Evolutionary conservation across 2,329 filamentous ascomycete genomes (phyloP), one percentile per base, ranked within the genome.

Genomic region (Exophiala bonariae): DNA sequence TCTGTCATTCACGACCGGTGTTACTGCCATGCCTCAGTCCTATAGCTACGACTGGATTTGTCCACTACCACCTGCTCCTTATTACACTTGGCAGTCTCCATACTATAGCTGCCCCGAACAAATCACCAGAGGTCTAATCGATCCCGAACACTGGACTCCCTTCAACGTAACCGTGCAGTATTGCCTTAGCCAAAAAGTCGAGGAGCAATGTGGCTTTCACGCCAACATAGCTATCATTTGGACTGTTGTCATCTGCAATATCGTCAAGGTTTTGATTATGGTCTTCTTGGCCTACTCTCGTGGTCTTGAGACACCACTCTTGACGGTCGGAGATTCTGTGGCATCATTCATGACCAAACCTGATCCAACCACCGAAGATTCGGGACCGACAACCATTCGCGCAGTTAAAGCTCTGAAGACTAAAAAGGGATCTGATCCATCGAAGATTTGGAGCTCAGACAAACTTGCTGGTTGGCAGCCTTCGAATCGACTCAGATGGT

Each of bases 301-400:
- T 5, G 19, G 46, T 18, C 28, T 28, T 5, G 38, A 48, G 3
- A n/a, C 45, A 7, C 55, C 63, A 2, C 43, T 67, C 1, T 50
- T 63, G n/a, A 64, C 60, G 2, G 23, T 55, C 31, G 60, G 61
- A 2, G 61, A 64, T 46, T 59, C 61, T 1, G 23, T 64, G 3
- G 52, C 59, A 3, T 61, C 59, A 1, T 64, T 62, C 20, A 28
- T 62, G 2, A 47, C 52, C 8, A 23, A 41, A 2, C 61, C 59
- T 0, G 68, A 70, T 46, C 38, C 41, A 0, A 59, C 47, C 2
- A 68, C 62, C 1, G 41, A 50, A 11, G 42, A 49, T 39, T 41
- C 52, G 52, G 50, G 59, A 50, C 37, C 63, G 11, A 22, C 36
- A 2, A 58, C 55, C 1, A 56, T 50, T n/a, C 8, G 8, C n/a